Conservation (phyloP, 129 eudicot species). For the Artemisia tridentata region DNA sequence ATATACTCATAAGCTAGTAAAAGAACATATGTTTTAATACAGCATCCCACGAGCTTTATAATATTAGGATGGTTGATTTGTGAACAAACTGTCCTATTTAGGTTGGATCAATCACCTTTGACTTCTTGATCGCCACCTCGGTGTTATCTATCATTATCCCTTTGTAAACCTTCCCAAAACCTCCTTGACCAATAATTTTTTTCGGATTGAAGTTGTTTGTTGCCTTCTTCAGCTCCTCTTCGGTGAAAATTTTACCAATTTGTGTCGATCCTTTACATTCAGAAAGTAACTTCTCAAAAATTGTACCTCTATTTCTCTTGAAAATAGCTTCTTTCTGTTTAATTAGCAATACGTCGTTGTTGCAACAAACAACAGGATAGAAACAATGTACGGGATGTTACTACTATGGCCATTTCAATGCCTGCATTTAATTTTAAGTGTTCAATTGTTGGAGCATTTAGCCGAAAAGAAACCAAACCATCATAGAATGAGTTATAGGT, state of each 20-base stretch:
- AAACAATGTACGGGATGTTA: no score
- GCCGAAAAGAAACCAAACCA: no score
- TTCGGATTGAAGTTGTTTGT: slow-evolving; percentile 20
- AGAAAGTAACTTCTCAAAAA: slow-evolving; percentile 28
- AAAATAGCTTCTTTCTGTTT: slow-evolving; percentile 24
- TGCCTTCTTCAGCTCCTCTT: slow-evolving; percentile 29
- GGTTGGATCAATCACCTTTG: slow-evolving; percentile 20
- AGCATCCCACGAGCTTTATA: slow-evolving; percentile 31
- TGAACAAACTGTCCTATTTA: slow-evolving; percentile 30
- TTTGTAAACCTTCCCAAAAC: slow-evolving; percentile 24
- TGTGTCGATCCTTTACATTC: slow-evolving; percentile 17
- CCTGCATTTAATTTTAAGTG: no score
- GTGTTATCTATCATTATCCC: slow-evolving; percentile 14
- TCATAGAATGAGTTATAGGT: neutral
- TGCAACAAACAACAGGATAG: slow-evolving; percentile 16
- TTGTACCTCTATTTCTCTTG: slow-evolving; percentile 26
- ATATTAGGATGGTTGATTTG: slow-evolving; percentile 29
- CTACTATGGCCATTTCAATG: no score
- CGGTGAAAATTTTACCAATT: slow-evolving; percentile 21
- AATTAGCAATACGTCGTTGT: slow-evolving; percentile 22
- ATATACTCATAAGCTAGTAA: slow-evolving; percentile 28
- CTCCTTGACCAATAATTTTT: slow-evolving; percentile 26
- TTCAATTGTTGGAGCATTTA: no score
- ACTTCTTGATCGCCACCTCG: slow-evolving; percentile 29
- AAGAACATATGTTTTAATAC: slow-evolving; percentile 24